A percentile compares a stretch with the other conserved stretches of the same genome.
These are phyloP conservation scores for Pythium apleroticum DNA, from an alignment of 352 stramenopile genomes.

Conservation along the genomic window DNA sequence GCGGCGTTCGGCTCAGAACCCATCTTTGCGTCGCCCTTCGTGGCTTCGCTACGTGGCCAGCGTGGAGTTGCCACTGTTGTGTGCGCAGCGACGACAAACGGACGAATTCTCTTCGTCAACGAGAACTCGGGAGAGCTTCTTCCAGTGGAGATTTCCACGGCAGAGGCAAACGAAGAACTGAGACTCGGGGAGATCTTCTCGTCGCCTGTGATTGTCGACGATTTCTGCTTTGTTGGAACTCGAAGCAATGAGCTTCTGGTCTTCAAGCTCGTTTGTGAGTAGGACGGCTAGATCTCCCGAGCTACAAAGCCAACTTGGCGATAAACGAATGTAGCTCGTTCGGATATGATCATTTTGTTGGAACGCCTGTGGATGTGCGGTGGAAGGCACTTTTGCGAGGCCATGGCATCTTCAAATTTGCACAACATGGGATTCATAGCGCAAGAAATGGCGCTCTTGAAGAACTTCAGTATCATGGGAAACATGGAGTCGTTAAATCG, in stretches of 20 bases:
- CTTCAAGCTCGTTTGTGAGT: conserved; percentile 22
- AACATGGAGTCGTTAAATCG: no score
- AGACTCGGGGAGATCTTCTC: conserved; percentile 48
- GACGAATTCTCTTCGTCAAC: conserved; percentile 41
- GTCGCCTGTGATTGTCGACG: conserved; percentile 51
- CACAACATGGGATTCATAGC: no score
- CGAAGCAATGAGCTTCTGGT: conserved; percentile 46
- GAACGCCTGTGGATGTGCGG: no score
- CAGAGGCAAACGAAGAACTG: neutral
- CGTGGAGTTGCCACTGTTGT: conserved; percentile 13
- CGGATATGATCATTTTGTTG: no score
- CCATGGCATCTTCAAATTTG: no score
- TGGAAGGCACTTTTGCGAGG: no score
- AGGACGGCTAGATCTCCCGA: no score
- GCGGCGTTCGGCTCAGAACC: conserved; percentile 24
- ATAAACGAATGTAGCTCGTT: no score
- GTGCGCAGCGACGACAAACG: conserved; percentile 42
- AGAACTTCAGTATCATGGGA: no score
- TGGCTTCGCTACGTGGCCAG: conserved; percentile 8
- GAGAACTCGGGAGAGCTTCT: conserved; percentile 38
- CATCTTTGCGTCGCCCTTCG: conserved; percentile 48
- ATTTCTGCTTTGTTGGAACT: conserved; percentile 47
- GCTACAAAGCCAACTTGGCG: no score
- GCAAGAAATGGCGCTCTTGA: no score
- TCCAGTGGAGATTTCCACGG: conserved; percentile 3